phyloP scores from a whole-genome alignment of 345 rosid genomes.

The Carallia pectinifolia region DNA sequence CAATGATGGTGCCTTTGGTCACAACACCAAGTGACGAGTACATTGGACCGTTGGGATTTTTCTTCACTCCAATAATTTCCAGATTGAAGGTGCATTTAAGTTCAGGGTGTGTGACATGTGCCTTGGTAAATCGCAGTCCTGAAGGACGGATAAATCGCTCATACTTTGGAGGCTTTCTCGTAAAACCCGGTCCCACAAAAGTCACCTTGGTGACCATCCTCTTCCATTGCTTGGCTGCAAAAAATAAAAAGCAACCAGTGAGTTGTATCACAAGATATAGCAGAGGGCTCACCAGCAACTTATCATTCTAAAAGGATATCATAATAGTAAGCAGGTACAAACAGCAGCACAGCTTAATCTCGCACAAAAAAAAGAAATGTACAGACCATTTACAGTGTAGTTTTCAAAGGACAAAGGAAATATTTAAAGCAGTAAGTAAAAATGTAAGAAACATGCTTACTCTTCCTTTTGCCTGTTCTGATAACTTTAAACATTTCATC shows the following conservation, averaged over 20 bases:
- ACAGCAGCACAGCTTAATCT: too few relatives aligned
- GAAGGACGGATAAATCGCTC: conserved; percentile 94
- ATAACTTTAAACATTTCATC: conserved; percentile 97
- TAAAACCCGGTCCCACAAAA: conserved; percentile 84
- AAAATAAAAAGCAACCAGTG: background rate
- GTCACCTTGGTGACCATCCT: conserved; percentile 94
- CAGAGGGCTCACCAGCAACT: background rate
- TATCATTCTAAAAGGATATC: too few relatives aligned
- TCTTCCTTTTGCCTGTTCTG: conserved; percentile 81
- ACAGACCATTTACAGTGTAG: background rate
- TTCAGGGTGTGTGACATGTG: conserved; percentile 93
- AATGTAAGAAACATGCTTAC: conserved; percentile 41
- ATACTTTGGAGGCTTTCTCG: conserved; percentile 94
- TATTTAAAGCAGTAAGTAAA: too few relatives aligned
- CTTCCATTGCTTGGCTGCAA: conserved; percentile 94
- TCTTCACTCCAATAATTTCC: conserved; percentile 82
- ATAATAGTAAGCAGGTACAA: too few relatives aligned
- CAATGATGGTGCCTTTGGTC: conserved; percentile 88
- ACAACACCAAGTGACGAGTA: conserved; percentile 87
- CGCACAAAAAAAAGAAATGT: background rate
- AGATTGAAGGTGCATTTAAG: conserved; percentile 85
- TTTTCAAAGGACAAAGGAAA: background rate
- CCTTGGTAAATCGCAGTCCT: conserved; percentile 83
- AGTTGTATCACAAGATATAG: background rate
- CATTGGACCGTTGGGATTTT: conserved; percentile 93